Evolutionary conservation across 2,329 filamentous ascomycete genomes (phyloP).

Genomic region (Amesomyces nigricolor): DNA sequence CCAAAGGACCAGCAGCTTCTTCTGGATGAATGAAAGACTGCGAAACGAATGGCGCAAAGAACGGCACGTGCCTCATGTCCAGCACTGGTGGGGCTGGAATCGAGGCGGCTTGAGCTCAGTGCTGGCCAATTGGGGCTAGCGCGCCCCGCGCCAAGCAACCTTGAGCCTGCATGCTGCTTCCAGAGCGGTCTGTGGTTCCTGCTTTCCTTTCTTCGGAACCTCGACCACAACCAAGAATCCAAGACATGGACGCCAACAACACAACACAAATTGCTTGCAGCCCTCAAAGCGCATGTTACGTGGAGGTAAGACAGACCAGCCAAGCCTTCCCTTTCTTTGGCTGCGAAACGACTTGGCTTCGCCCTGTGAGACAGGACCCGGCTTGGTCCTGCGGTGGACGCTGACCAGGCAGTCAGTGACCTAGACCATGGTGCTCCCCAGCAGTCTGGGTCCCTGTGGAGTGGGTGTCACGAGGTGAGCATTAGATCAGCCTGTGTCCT

Average conservation of each 20-base stretch:
- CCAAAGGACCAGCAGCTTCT: background rate
- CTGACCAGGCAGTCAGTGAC: background rate
- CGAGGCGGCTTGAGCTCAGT: constrained; percentile 5
- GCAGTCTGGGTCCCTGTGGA: background rate
- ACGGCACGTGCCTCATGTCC: constrained; percentile 18
- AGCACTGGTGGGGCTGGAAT: constrained; percentile 8
- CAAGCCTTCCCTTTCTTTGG: background rate
- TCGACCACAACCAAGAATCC: background rate
- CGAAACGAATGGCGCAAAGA: constrained; percentile 7
- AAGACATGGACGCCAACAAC: background rate
- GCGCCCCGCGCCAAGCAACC: constrained; percentile 3
- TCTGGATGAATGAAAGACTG: background rate
- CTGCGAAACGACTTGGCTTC: constrained; percentile 7
- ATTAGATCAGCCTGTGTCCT: background rate
- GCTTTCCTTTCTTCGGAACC: background rate
- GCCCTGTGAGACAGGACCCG: constrained; percentile 8
- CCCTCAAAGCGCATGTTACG: background rate
- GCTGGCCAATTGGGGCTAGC: constrained; percentile 3
- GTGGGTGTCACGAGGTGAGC: background rate
- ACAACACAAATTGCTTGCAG: background rate
- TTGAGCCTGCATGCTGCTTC: background rate
- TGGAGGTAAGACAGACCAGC: background rate
- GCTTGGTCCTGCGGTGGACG: constrained; percentile 11
- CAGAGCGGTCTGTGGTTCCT: constrained; percentile 9
- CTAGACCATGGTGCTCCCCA: background rate